A percentile compares a stretch with the other conserved stretches of the same genome.
phyloP scores from a whole-genome alignment of 805 yeast genomes.

The Kregervanrija delftensis region DNA sequence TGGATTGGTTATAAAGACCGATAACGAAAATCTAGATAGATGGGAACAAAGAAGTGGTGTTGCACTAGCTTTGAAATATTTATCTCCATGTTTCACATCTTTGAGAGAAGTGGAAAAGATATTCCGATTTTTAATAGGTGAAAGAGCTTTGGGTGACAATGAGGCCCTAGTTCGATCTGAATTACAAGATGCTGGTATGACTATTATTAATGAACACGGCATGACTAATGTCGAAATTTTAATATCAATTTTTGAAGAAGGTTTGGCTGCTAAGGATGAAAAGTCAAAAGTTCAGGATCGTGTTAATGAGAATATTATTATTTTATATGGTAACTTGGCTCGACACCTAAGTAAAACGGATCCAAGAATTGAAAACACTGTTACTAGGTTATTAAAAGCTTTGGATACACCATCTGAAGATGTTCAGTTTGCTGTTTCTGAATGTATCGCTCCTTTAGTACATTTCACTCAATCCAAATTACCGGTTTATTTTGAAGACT shows the following conservation, averaged over 20 bases:
- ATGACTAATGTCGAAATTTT: slow-evolving; percentile 58
- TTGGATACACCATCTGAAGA: slow-evolving; percentile 83
- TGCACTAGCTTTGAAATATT: slow-evolving; percentile 56
- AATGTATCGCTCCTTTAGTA: slow-evolving; percentile 80
- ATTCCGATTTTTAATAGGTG: slow-evolving; percentile 51
- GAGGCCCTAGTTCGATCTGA: slow-evolving; percentile 70
- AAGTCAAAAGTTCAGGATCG: slow-evolving; percentile 47
- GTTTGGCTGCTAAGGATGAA: slow-evolving; percentile 45
- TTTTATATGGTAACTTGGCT: slow-evolving; percentile 87
- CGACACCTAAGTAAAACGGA: slow-evolving; percentile 70
- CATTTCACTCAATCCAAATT: slow-evolving; percentile 44
- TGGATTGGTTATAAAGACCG: slow-evolving; percentile 65
- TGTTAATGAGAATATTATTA: slow-evolving; percentile 73
- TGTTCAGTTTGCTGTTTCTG: slow-evolving; percentile 83
- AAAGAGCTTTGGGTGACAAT: slow-evolving; percentile 67
- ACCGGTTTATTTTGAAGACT: slow-evolving; percentile 45
- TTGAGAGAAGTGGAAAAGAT: slow-evolving; percentile 41
- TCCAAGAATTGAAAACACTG: slow-evolving; percentile 54
- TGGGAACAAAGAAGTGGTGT: slow-evolving; percentile 86
- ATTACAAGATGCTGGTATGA: slow-evolving; percentile 84
- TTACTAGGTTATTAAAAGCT: slow-evolving; percentile 64
- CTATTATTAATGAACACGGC: slow-evolving; percentile 62
- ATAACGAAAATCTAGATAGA: slow-evolving; percentile 56
- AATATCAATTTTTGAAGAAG: slow-evolving; percentile 73
- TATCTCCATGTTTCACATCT: slow-evolving; percentile 41